Evolutionary conservation across 305 asterid genomes (phyloP).

Genomic region (Caryopteris hybrid): DNA sequence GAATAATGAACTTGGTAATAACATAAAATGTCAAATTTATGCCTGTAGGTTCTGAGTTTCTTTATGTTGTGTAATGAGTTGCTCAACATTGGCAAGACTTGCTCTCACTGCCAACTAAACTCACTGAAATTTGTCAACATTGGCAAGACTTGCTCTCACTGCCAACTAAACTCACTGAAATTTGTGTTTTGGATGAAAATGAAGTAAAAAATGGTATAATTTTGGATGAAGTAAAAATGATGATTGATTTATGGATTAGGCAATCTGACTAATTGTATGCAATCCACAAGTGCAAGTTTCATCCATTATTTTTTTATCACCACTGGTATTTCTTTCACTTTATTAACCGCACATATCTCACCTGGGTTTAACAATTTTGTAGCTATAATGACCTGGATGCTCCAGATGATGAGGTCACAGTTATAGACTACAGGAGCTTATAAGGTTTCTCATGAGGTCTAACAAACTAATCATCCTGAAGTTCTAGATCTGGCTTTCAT

Average conservation of each 20-base stretch:
- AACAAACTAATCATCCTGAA: no score
- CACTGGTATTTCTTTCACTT: not conserved
- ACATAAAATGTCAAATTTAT: not conserved
- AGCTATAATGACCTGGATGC: conserved; percentile 99
- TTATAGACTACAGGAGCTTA: conserved; percentile 93
- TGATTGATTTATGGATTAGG: not conserved
- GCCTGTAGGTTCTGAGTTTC: not conserved
- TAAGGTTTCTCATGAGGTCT: conserved; percentile 22
- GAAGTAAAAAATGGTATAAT: not conserved
- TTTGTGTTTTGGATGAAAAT: not conserved
- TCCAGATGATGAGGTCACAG: conserved; percentile 98
- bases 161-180: no score
- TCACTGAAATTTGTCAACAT: not conserved
- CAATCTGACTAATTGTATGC: not conserved
- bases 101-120: no score
- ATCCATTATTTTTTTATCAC: not conserved
- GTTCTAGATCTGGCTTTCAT: no score
- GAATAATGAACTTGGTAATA: not conserved
- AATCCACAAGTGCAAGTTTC: not conserved
- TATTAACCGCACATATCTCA: no score
- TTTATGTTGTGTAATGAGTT: not conserved
- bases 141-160: not conserved
- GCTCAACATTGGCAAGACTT: not conserved
- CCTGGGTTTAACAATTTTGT: conserved; percentile 26
- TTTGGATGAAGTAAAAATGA: not conserved